Base-by-base conservation (phyloP, 805 yeast genomes). In the Sugiyamaella smithiae region DNA sequence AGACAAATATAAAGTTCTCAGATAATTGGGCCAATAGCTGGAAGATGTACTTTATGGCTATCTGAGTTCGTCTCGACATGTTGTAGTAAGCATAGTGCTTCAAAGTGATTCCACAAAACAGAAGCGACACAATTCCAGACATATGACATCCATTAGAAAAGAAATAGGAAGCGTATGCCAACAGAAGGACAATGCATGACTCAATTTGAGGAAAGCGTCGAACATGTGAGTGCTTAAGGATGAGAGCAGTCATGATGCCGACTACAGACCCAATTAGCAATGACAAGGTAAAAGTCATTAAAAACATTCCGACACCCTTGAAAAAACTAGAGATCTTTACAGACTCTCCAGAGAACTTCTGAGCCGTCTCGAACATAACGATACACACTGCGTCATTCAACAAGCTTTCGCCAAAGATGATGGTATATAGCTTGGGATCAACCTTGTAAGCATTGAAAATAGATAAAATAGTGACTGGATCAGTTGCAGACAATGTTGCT, bases 311-410 rank as follows among this genome's bases (percentile, higher is more conserved):
- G 26, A 88, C 77, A 77, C 99, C 99, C 70, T 88, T 91, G 66
- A 95, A 87, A 24, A 67, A 43, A 12, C 66, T 61, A n/a, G 63
- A 43, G 54, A 88, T 73, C 43, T 80, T 78, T 0, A 91, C 85
- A 20, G 79, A 77, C 57, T 86, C 84, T 40, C 96, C 98, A 60
- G 90, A 95, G 67, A 93, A 88, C 68, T 89, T 88, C 67, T 89
- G 97, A 63, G 97, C 90, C 0, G 99, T 93, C 70, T 93, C 99
- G 71, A 93, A 93, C 96, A 93, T 91, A 59, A 93, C 99, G 65
- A 93, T 93, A 56, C 97, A 89, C 52, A 93, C 95, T 31, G 99
- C 99, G 71, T 93, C 99, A 65, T 93, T 93, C 54, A 93, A 72
- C 51, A 93, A 72, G 3, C 97, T 87, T 68, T 93, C 99, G 43